These are phyloP conservation scores for Gamsiella multidivaricata DNA, from an alignment of 192 early-diverging fungal species.

Conservation along the genomic window DNA sequence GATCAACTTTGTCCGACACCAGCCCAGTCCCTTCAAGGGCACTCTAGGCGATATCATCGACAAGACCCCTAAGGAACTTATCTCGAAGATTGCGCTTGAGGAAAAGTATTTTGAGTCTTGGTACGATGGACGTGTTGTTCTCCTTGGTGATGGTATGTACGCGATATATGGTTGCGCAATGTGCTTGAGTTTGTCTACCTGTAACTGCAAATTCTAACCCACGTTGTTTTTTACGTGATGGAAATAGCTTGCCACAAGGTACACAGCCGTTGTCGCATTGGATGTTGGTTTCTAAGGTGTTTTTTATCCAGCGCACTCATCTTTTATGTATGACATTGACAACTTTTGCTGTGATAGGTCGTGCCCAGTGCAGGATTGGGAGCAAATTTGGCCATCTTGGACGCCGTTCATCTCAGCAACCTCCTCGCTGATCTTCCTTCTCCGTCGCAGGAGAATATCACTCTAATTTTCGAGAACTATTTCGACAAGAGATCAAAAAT, in stretches of 20 bases:
- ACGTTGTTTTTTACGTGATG: background rate
- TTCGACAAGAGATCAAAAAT: conserved; percentile 23
- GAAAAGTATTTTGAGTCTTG: conserved; percentile 50
- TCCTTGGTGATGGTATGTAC: conserved; percentile 42
- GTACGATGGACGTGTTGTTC: conserved; percentile 41
- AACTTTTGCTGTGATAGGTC: conserved; percentile 20
- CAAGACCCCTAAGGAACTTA: conserved; percentile 25
- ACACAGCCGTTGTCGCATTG: background rate
- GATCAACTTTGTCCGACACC: conserved; percentile 40
- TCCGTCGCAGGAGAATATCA: conserved; percentile 12
- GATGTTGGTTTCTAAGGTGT: background rate
- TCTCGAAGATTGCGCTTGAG: conserved; percentile 48
- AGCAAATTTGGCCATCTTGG: conserved; percentile 42
- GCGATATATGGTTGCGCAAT: background rate
- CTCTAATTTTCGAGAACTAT: conserved; percentile 30
- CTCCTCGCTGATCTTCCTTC: conserved; percentile 33
- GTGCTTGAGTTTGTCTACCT: background rate
- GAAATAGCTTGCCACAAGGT: conserved; percentile 50
- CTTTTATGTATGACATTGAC: background rate
- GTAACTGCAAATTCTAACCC: background rate
- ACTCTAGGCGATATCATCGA: conserved; percentile 44
- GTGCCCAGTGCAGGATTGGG: conserved; percentile 49
- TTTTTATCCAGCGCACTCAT: background rate
- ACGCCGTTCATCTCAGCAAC: conserved; percentile 45
- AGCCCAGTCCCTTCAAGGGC: conserved; percentile 31